Conservation (phyloP, 345 rosid species). For the Geranium brycei region DNA sequence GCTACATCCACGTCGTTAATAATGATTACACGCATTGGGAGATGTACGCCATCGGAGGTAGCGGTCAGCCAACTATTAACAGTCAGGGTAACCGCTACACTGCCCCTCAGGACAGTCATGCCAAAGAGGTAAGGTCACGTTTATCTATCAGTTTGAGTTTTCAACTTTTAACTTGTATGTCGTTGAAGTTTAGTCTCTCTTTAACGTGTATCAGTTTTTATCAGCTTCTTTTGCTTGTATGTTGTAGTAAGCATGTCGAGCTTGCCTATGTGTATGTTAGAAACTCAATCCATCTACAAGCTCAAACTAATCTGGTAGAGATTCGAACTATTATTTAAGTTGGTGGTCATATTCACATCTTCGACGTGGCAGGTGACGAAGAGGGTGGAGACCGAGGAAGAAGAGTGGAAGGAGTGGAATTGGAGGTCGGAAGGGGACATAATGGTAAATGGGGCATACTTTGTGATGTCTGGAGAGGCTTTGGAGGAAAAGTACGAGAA, state of each 20-base stretch:
- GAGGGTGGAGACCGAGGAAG: slow-evolving; percentile 65
- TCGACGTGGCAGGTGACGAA: slow-evolving; percentile 56
- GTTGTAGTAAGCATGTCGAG: too few species aligned
- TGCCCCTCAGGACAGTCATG: slow-evolving; percentile 64
- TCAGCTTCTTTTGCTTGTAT: too few species aligned
- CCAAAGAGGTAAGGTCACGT: slow-evolving; percentile 57
- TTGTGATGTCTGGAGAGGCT: slow-evolving; percentile 67
- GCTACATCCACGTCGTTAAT: slow-evolving; percentile 93
- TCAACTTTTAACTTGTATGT: too few species aligned
- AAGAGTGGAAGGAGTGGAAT: slow-evolving; percentile 73
- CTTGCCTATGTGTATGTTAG: too few species aligned
- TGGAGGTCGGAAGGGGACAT: slow-evolving; percentile 94
- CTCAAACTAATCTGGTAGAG: too few species aligned
- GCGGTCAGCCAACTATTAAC: slow-evolving; percentile 87
- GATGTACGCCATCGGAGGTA: slow-evolving; percentile 97
- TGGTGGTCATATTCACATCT: too few species aligned
- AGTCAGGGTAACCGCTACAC: slow-evolving; percentile 92
- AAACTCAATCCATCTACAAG: too few species aligned
- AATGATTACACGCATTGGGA: slow-evolving; percentile 93
- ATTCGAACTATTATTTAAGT: too few species aligned
- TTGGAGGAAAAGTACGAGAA: slow-evolving; percentile 70
- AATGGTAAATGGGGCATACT: slow-evolving; percentile 90
- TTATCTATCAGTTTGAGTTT: too few species aligned
- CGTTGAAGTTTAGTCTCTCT: too few species aligned
- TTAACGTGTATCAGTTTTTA: too few species aligned